Evolutionary conservation across 192 early-diverging fungal species (phyloP).

Genomic region (Gaertneriomyces semiglobifer): DNA sequence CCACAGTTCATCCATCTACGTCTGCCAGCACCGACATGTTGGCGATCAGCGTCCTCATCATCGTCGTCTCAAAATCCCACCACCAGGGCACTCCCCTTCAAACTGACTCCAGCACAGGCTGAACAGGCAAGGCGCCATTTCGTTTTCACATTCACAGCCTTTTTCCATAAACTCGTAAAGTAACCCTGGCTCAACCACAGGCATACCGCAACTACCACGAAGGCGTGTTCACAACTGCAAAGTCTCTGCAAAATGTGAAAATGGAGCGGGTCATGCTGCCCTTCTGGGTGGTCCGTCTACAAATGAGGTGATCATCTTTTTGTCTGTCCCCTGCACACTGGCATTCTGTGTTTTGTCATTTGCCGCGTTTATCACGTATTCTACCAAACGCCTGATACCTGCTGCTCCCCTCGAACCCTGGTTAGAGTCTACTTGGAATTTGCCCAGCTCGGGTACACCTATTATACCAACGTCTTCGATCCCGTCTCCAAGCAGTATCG

Average conservation of each 20-base stretch:
- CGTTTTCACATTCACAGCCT: no score
- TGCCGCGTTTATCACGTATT: no score
- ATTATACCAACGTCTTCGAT: slow-evolving; percentile 12
- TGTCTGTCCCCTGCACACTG: no score
- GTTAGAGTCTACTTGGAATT: slow-evolving; percentile 9
- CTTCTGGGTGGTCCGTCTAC: slow-evolving; percentile 17
- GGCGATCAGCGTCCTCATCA: no score
- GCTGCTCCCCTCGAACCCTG: no score
- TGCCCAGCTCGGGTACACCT: slow-evolving; percentile 17
- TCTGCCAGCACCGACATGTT: no score
- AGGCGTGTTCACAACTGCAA: slow-evolving; percentile 19
- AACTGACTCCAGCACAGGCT: slow-evolving; percentile 6
- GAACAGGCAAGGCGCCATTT: neutral
- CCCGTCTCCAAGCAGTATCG: slow-evolving; percentile 9
- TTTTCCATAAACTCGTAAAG: no score
- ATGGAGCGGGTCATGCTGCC: slow-evolving; percentile 13
- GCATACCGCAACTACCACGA: slow-evolving; percentile 17
- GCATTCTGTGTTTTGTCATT: no score
- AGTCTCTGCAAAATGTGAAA: slow-evolving; percentile 11
- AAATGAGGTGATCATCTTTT: neutral
- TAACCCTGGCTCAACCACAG: neutral
- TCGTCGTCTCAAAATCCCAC: no score
- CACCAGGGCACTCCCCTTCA: neutral
- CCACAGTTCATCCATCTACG: no score
- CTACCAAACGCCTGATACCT: no score